Percentiles rank a stretch among this genome's conserved stretches.
phyloP scores from a whole-genome alignment of 257 asterid species.

The Primulina tabacum region DNA sequence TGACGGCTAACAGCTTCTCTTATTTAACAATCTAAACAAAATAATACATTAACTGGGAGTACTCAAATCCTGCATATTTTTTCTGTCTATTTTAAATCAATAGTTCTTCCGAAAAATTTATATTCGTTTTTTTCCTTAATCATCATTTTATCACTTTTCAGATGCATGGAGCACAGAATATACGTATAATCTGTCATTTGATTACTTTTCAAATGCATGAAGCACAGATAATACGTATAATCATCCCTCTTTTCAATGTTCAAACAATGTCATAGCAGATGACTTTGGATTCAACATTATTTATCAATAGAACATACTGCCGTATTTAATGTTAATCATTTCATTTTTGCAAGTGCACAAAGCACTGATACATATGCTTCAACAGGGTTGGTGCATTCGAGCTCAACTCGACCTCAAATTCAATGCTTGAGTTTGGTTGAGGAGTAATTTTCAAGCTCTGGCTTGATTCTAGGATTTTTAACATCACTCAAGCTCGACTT shows the following conservation, averaged over 20 bases:
- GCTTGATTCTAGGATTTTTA: neutral
- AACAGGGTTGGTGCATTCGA: neutral
- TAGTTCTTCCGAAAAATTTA: neutral
- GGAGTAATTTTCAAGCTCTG: neutral
- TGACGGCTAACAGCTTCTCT: neutral
- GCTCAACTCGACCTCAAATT: neutral
- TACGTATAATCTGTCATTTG: no score
- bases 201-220: no score
- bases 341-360: no score
- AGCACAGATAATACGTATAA: neutral
- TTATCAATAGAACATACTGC: no score
- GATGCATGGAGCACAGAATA: neutral
- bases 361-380: neutral
- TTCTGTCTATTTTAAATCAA: neutral
- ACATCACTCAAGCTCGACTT: neutral
- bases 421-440: neutral
- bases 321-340: no score
- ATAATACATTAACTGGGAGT: neutral
- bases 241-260: no score
- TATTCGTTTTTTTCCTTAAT: neutral
- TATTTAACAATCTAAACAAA: neutral
- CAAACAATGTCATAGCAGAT: no score
- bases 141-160: neutral
- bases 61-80: neutral
- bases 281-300: no score